Evolutionary conservation across 208 protist species (phyloP), one percentile per base, ranked within the genome.

Genomic region (Trypanosoma melophagium): DNA sequence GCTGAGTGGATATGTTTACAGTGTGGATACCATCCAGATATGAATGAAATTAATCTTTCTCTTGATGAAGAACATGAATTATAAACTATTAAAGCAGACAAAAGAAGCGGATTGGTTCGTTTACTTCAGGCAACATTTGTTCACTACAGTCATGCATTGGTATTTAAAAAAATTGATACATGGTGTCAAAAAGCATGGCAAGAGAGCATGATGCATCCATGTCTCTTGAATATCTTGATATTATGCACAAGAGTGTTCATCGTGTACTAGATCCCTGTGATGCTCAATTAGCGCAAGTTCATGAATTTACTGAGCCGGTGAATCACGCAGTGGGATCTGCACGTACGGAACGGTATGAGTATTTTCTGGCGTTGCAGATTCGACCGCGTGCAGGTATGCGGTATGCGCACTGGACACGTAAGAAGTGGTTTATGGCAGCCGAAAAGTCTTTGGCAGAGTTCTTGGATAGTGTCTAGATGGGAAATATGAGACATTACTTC

Each of bases 281-380:
- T 38, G 61, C 69, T 14, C 50, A 58, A 16, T 14, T 57, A 38
- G 74, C 74, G 17, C 74, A 79, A 54, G 47, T 68, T 22, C 57
- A 79, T 44, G 74, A 79, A 50, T 79, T 79, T 47, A 65, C 74
- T 41, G 74, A 25, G 38, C 69, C 76, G 54, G 57, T 79, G n/a
- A 63, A 71, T 41, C 74, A 79, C 62, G 74, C 59, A 21, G 53
- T 74, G 4, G 74, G 74, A 1, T 68, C 72, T 13, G 74, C 74
- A 22, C 68, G 77, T 45, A 76, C 69, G 7, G 66, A 69, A 35
- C 47, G 69, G 3, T 63, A 77, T 60, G 54, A 77, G 21, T 79
- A 79, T 59, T 64, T 71, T 21, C 16, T 50, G 24, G 74, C 74
- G 21, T 63, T 66, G 40, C 53, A 76, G 35, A 63, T 79, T 9